These are phyloP conservation scores for Rutidosis leptorrhynchoides DNA, from an alignment of 129 eudicot species.

Conservation along the genomic window DNA sequence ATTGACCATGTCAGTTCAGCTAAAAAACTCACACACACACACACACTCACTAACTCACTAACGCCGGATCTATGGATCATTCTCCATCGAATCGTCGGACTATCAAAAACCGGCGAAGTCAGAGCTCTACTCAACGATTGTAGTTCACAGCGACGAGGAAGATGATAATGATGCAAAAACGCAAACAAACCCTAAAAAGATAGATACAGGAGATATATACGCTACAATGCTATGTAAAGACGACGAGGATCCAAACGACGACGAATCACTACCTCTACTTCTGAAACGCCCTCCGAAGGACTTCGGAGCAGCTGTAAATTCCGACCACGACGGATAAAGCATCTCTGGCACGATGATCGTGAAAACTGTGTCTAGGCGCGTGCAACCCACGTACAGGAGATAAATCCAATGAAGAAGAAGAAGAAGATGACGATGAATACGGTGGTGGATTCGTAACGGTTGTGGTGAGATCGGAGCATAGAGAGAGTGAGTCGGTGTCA, in stretches of 20 bases:
- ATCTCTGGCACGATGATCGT: slow-evolving; percentile 81
- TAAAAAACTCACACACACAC: slow-evolving; percentile 16
- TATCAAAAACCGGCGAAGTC: slow-evolving; percentile 46
- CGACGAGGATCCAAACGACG: slow-evolving; percentile 56
- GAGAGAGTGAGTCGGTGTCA: slow-evolving; percentile 44
- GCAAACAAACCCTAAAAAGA: slow-evolving; percentile 33
- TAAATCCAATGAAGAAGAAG: slow-evolving; percentile 48
- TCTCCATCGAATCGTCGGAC: slow-evolving; percentile 53
- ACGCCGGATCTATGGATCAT: slow-evolving; percentile 46
- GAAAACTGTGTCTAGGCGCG: slow-evolving; percentile 39
- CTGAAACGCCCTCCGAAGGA: slow-evolving; percentile 84
- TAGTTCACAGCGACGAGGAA: slow-evolving; percentile 51
- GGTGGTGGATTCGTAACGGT: slow-evolving; percentile 64
- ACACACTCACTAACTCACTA: background rate
- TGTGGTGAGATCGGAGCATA: slow-evolving; percentile 62
- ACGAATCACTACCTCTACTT: slow-evolving; percentile 87
- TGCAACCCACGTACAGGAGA: slow-evolving; percentile 20
- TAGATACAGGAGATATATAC: slow-evolving; percentile 42
- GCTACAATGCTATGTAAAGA: slow-evolving; percentile 71
- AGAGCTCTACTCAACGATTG: slow-evolving; percentile 63
- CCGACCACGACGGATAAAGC: slow-evolving; percentile 50
- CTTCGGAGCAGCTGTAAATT: slow-evolving; percentile 56
- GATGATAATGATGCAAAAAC: slow-evolving; percentile 22
- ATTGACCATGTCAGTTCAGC: slow-evolving; percentile 21
- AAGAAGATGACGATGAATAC: slow-evolving; percentile 44